phyloP scores from a whole-genome alignment of 352 stramenopile species.

The Elongisporangium senticosum region DNA sequence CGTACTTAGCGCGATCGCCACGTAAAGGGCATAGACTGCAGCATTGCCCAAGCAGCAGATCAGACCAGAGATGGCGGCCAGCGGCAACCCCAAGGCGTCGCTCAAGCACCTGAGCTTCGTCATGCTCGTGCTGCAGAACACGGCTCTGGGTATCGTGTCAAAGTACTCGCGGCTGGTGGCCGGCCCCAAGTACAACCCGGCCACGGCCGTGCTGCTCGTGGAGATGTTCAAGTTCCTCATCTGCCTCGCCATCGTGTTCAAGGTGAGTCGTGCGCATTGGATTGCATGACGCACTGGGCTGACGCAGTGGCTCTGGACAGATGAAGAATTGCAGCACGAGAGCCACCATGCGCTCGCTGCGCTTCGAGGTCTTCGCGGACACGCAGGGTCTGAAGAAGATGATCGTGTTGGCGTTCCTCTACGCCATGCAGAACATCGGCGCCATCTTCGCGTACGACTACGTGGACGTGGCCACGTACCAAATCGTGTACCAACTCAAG shows the following conservation, averaged over 20 bases:
- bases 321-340: constrained; percentile 52
- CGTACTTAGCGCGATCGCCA: background rate
- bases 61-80: background rate
- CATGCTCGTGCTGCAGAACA: constrained; percentile 86
- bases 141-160: constrained; percentile 79
- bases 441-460: constrained; percentile 85
- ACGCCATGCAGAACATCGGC: constrained; percentile 85
- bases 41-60: background rate
- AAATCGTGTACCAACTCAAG: constrained; percentile 90
- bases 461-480: constrained; percentile 85
- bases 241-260: constrained; percentile 70
- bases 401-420: constrained; percentile 78
- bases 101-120: constrained; percentile 81
- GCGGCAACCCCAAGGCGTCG: background rate
- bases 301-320: constrained; percentile 3
- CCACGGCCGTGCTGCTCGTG: constrained; percentile 75
- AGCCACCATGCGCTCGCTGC: constrained; percentile 52
- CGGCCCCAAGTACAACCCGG: constrained; percentile 79
- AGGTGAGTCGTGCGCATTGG: constrained; percentile 9
- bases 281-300: background rate
- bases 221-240: constrained; percentile 80
- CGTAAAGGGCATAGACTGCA: background rate
- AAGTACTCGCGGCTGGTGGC: constrained; percentile 75
- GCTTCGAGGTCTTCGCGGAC: constrained; percentile 78
- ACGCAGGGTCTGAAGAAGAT: constrained; percentile 78